Conservation (phyloP, 2,329 filamentous ascomycete species). For the Colletotrichum ledebouriae region DNA sequence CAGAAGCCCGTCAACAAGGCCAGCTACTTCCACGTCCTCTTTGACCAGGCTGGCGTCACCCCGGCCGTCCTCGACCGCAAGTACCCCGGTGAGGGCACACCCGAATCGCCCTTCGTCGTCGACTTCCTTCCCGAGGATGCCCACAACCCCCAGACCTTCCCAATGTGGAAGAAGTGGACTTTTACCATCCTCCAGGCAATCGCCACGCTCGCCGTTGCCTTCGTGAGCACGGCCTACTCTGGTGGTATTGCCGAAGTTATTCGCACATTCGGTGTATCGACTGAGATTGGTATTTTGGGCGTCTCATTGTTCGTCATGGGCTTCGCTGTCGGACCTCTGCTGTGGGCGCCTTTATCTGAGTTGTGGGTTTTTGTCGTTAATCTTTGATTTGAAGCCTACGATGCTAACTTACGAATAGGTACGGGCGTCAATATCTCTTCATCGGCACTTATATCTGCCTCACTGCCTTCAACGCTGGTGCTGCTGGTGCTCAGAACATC, state of each 20-base stretch:
- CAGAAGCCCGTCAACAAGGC: conserved; percentile 50
- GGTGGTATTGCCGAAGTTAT: conserved; percentile 67
- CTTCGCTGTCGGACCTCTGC: conserved; percentile 70
- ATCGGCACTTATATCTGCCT: conserved; percentile 68
- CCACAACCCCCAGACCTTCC: conserved; percentile 72
- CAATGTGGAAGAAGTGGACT: conserved; percentile 70
- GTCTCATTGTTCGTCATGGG: conserved; percentile 62
- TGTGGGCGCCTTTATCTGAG: conserved; percentile 76
- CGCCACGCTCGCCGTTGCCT: conserved; percentile 73
- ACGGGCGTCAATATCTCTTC: conserved; percentile 70
- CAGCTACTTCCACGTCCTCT: conserved; percentile 66
- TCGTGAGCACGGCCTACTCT: conserved; percentile 73
- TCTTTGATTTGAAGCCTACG: conserved; percentile 53
- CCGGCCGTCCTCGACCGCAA: conserved; percentile 66
- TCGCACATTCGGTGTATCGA: conserved; percentile 60
- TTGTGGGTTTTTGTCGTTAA: conserved; percentile 30
- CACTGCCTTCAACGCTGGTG: conserved; percentile 72
- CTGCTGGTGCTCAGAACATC: conserved; percentile 69
- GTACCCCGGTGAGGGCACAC: conserved; percentile 72
- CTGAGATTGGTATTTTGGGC: conserved; percentile 61
- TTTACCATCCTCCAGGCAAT: conserved; percentile 71
- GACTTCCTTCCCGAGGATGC: conserved; percentile 74
- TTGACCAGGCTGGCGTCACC: conserved; percentile 70
- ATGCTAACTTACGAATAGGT: too few relatives aligned
- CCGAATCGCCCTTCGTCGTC: conserved; percentile 73